These are phyloP conservation scores for Brasenia schreberi DNA, from an alignment of 164 flowering plant genomes.

Conservation along the genomic window DNA sequence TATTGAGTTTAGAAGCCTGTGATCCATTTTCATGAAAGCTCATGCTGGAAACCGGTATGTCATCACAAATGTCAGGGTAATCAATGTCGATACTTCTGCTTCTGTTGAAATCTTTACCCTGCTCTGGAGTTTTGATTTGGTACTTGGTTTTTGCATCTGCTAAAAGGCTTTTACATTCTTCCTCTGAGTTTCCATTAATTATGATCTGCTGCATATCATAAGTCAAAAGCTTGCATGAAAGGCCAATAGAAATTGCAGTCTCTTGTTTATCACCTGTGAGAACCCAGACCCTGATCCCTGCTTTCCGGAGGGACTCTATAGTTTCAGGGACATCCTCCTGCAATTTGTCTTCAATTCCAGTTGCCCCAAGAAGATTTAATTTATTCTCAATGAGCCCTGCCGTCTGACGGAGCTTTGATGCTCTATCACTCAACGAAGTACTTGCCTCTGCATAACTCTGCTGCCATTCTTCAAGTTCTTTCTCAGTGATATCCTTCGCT, in stretches of 20 bases:
- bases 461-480: slow-evolving; percentile 73
- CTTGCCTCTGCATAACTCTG: slow-evolving; percentile 71
- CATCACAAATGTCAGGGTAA: slow-evolving; percentile 20
- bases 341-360: slow-evolving; percentile 81
- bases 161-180: slow-evolving; percentile 59
- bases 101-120: slow-evolving; percentile 15
- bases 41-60: slow-evolving; percentile 12
- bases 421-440: slow-evolving; percentile 70
- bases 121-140: slow-evolving; percentile 27
- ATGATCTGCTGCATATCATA: slow-evolving; percentile 65
- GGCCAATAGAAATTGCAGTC: slow-evolving; percentile 90
- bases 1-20: background rate
- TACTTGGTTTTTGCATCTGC: slow-evolving; percentile 53
- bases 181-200: slow-evolving; percentile 71
- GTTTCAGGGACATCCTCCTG: slow-evolving; percentile 94
- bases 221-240: slow-evolving; percentile 76
- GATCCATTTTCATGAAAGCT: slow-evolving; percentile 3
- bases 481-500: slow-evolving; percentile 53
- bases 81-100: slow-evolving; percentile 21
- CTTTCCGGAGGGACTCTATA: slow-evolving; percentile 85
- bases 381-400: slow-evolving; percentile 66
- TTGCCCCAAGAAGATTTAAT: slow-evolving; percentile 68
- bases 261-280: slow-evolving; percentile 96
- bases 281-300: slow-evolving; percentile 94
- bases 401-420: slow-evolving; percentile 62